Evolutionary conservation across 371 early-diverging fungal species (phyloP), one percentile per base, ranked within the genome.

Genomic region (Mucor indicus): DNA sequence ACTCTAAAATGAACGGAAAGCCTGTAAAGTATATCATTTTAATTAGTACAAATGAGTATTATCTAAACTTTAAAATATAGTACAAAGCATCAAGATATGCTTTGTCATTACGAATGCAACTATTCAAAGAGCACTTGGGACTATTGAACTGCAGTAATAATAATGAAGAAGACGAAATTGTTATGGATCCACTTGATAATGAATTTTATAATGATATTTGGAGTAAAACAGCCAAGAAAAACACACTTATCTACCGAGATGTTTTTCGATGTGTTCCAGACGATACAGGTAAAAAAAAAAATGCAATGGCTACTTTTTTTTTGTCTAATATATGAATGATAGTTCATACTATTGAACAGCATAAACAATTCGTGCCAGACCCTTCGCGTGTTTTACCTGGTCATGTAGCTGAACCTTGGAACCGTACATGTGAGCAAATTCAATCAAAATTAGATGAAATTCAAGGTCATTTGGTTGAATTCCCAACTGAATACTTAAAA

Each of bases 201-300:
- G 75, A 61, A 17, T 85, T 88, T 45, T 84, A 77, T 44, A 50
- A 67, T 5, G 40, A 71, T 4, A 54, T 78, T 33, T 93, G 93
- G 93, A 55, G 57, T 20, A 58, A 56, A 2, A 85, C 77, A 1
- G 89, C 93, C 2, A 57, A 70, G 11, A 64, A 39, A 5, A 95
- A 93, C 61, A 89, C 89, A 1, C 42, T 60, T 22, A 67, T 84
- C 15, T 92, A 84, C 57, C 70, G 91, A 19, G 72, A 81, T 21
- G 75, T 93, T 3, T 95, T 95, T 67, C 80, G 72, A 15, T 89
- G 88, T 48, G 84, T 93, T 11, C 95, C 95, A 4, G 95, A 95
- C 54, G 86, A 95, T 47, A 81, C 80, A 11, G 79, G 79, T 73
- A 65, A 9, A 9, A 25, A 0, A 11, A 4, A 35, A 1, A 21